Evolutionary conservation across 805 yeast genomes (phyloP).

Genomic region (Candida yuanshanica): DNA sequence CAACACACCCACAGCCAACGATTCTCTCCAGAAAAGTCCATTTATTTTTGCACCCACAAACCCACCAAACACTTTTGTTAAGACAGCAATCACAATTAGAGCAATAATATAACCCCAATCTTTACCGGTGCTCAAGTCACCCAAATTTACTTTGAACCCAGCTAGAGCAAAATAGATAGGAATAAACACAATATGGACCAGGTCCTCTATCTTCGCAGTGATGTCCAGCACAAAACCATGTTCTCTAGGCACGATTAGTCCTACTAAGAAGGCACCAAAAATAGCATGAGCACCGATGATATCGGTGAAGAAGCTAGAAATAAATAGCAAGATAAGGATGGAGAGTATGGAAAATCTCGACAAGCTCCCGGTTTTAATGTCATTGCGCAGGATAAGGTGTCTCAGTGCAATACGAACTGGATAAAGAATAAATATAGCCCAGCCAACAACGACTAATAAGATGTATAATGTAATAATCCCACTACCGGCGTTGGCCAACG

Average conservation of each 20-base stretch:
- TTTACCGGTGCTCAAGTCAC: conserved; percentile 53
- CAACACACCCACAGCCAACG: conserved; percentile 68
- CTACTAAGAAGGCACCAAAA: conserved; percentile 79
- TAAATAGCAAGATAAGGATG: conserved; percentile 50
- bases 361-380: conserved; percentile 53
- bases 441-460: conserved; percentile 57
- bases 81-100: conserved; percentile 58
- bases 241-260: conserved; percentile 71
- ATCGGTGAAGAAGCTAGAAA: conserved; percentile 74
- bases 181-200: conserved; percentile 63
- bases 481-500: conserved; percentile 66
- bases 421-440: conserved; percentile 56
- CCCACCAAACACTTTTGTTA: conserved; percentile 67
- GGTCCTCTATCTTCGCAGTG: conserved; percentile 72
- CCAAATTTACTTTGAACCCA: conserved; percentile 66
- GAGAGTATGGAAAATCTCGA: conserved; percentile 54
- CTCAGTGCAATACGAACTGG: conserved; percentile 50
- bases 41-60: conserved; percentile 53
- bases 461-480: conserved; percentile 69
- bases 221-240: conserved; percentile 64
- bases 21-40: conserved; percentile 68
- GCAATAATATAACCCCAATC: conserved; percentile 80
- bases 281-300: conserved; percentile 84
- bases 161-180: conserved; percentile 80
- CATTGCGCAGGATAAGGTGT: conserved; percentile 41